Evolutionary conservation across 2,329 filamentous ascomycete genomes (phyloP).

Genomic region (Aciculosporium take): DNA sequence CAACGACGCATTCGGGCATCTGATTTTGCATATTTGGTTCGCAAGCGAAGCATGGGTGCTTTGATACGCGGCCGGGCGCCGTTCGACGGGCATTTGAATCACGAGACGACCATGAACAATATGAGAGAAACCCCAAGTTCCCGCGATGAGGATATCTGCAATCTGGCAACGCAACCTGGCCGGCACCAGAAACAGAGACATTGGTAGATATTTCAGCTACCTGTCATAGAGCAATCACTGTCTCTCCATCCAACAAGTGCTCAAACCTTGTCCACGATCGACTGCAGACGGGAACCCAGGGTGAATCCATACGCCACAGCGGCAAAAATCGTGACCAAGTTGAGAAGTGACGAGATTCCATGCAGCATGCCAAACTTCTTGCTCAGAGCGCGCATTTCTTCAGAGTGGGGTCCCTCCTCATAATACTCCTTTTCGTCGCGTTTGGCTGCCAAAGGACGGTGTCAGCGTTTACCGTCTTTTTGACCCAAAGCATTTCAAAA

Average conservation of each 20-base stretch:
- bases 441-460: conserved; percentile 40
- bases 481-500: background rate
- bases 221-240: background rate
- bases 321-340: conserved; percentile 55
- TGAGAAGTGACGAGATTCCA: conserved; percentile 66
- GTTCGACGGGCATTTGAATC: background rate
- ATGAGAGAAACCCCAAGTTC: background rate
- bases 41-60: background rate
- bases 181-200: no score
- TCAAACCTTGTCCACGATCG: conserved; percentile 12
- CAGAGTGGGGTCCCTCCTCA: conserved; percentile 63
- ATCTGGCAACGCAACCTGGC: no score
- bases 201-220: background rate
- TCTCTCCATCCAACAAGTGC: background rate
- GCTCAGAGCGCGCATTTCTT: conserved; percentile 72
- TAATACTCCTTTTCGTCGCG: conserved; percentile 80
- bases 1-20: background rate
- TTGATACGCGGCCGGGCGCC: background rate
- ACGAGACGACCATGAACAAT: background rate
- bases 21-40: background rate
- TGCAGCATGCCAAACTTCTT: conserved; percentile 67
- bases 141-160: background rate
- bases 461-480: conserved; percentile 7
- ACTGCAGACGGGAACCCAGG: conserved; percentile 49
- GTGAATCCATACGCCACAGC: conserved; percentile 66